A percentile compares a stretch with the other conserved stretches of the same genome.
phyloP scores from a whole-genome alignment of 2,329 filamentous ascomycete genomes.

The Trichoderma asperellum region DNA sequence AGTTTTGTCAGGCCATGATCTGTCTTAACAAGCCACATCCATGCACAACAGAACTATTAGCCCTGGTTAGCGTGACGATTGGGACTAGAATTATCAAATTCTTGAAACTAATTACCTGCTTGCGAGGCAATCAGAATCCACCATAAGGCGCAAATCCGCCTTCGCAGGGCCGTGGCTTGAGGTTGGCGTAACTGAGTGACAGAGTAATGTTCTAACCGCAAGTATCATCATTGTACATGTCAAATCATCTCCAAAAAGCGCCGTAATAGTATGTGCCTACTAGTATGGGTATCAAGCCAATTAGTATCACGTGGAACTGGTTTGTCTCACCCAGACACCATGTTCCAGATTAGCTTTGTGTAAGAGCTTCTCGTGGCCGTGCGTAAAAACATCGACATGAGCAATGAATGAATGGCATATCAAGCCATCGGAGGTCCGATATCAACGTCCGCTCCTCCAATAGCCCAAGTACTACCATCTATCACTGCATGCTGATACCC shows the following conservation, averaged over 20 bases:
- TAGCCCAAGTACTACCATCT: neutral
- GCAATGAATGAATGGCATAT: neutral
- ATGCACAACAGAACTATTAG: conserved; percentile 7
- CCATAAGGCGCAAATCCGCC: neutral
- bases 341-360: conserved; percentile 1
- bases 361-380: conserved; percentile 3
- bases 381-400: neutral
- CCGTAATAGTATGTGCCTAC: neutral
- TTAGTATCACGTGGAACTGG: conserved; percentile 1
- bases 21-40: conserved; percentile 2
- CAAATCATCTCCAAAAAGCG: neutral
- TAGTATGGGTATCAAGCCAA: neutral
- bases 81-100: neutral
- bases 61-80: neutral
- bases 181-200: neutral
- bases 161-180: neutral
- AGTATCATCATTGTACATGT: neutral
- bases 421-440: conserved; percentile 16
- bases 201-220: neutral
- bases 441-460: neutral
- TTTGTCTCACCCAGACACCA: conserved; percentile 14
- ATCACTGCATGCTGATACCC: neutral
- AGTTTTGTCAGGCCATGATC: conserved; percentile 1
- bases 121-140: neutral
- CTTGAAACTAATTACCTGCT: neutral